A percentile compares a stretch with the other conserved stretches of the same genome.
phyloP scores from a whole-genome alignment of 495 filamentous ascomycete species.

The Lasiosphaeris hirsuta region DNA sequence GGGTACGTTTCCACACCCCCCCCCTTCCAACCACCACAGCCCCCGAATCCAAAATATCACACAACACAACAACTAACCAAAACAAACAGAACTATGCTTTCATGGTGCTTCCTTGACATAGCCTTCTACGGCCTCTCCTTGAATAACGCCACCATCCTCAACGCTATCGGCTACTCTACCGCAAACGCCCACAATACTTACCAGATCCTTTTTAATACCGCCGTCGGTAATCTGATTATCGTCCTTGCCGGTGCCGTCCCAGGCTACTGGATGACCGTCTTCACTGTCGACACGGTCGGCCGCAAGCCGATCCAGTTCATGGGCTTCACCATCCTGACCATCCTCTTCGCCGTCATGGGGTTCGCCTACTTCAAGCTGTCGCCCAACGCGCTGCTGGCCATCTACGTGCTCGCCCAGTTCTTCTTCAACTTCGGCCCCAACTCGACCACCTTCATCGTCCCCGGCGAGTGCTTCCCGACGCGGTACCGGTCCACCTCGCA shows the following conservation, averaged over 20 bases:
- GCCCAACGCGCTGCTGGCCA: conserved; percentile 56
- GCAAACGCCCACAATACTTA: conserved; percentile 55
- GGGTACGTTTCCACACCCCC: conserved; percentile 26
- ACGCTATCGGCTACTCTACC: conserved; percentile 63
- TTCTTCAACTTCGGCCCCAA: conserved; percentile 74
- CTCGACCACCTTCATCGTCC: conserved; percentile 85
- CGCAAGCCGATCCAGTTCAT: conserved; percentile 77
- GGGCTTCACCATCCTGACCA: conserved; percentile 70
- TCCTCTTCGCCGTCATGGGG: conserved; percentile 69
- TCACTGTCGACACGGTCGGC: conserved; percentile 65
- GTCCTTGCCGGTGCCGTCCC: conserved; percentile 73
- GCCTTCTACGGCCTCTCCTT: conserved; percentile 73
- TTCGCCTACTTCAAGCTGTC: conserved; percentile 59
- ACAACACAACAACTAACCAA: conserved; percentile 4
- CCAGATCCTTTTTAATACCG: conserved; percentile 63
- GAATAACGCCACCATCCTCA: conserved; percentile 68
- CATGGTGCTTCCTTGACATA: conserved; percentile 65
- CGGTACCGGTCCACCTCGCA: conserved; percentile 81
- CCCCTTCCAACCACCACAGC: not conserved
- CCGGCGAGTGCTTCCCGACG: conserved; percentile 87
- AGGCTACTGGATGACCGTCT: conserved; percentile 73
- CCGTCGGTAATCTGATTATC: conserved; percentile 71
- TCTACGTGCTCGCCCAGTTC: conserved; percentile 80
- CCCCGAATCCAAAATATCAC: too few species aligned
- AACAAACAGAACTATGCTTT: conserved; percentile 59